Evolutionary conservation across 352 stramenopile species (phyloP).

Genomic region (Globisporangium lucens): DNA sequence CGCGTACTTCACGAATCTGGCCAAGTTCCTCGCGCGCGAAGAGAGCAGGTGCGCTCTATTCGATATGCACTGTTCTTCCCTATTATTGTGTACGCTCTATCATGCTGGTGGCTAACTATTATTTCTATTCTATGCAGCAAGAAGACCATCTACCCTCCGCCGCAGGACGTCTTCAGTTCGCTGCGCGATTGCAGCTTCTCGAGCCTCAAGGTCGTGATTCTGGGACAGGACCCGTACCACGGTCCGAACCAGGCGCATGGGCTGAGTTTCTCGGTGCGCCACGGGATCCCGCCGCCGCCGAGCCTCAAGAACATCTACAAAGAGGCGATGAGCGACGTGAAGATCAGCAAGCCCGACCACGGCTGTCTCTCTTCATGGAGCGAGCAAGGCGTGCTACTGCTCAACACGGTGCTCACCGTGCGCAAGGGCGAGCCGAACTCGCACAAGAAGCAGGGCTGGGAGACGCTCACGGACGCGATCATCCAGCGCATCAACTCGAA

Average conservation of each 20-base stretch:
- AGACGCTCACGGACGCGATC: constrained; percentile 96
- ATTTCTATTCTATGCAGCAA: constrained; percentile 25
- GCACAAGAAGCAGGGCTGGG: constrained; percentile 96
- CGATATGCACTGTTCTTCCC: too few relatives aligned
- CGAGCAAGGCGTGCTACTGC: constrained; percentile 95
- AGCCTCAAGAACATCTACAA: constrained; percentile 99
- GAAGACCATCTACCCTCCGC: constrained; percentile 85
- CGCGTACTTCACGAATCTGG: constrained; percentile 45
- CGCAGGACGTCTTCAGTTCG: constrained; percentile 84
- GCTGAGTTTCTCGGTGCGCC: constrained; percentile 89
- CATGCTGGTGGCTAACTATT: neutral
- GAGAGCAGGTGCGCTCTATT: constrained; percentile 29
- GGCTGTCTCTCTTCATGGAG: constrained; percentile 93
- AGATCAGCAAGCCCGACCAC: constrained; percentile 75
- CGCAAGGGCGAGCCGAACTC: constrained; percentile 89
- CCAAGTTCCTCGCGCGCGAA: constrained; percentile 46
- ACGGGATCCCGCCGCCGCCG: constrained; percentile 88
- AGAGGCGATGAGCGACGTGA: constrained; percentile 86
- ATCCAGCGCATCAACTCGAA: constrained; percentile 83
- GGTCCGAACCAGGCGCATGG: constrained; percentile 83
- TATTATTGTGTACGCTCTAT: neutral
- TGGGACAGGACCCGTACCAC: constrained; percentile 93
- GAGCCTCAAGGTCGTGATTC: constrained; percentile 90
- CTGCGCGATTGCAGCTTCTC: constrained; percentile 88
- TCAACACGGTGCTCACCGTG: constrained; percentile 98